phyloP scores from a whole-genome alignment of 225 moss, liverwort and hornwort species.

The Pseudisothecium myosuroides region DNA sequence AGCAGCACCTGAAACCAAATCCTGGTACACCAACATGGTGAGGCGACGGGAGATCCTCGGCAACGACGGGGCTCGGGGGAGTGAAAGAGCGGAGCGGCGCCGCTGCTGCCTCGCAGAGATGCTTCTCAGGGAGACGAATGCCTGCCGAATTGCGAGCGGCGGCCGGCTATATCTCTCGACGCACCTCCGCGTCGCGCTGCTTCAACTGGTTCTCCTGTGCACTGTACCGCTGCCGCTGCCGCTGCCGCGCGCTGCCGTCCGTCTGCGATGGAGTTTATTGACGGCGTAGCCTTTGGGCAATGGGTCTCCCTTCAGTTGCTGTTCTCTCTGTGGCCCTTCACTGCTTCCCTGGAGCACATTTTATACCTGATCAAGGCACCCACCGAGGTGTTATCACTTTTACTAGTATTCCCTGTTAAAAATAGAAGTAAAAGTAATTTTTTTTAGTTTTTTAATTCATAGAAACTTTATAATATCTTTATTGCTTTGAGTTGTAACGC shows the following conservation, averaged over 20 bases:
- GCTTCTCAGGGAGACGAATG: neutral
- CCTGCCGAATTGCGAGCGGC: neutral
- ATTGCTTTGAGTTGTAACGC: rapidly evolving
- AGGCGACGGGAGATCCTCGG: neutral
- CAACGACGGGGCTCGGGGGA: neutral
- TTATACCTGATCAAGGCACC: too few relatives aligned
- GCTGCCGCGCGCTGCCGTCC: neutral
- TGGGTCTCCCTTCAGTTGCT: neutral
- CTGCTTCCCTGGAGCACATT: too few relatives aligned
- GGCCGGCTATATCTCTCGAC: neutral
- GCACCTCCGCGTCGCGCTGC: neutral
- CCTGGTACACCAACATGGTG: conserved; percentile 44
- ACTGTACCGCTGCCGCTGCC: neutral
- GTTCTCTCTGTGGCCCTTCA: neutral
- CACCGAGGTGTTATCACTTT: too few relatives aligned
- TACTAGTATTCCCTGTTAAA: too few relatives aligned
- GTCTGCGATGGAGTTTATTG: neutral
- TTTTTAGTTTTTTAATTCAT: too few relatives aligned
- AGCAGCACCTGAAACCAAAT: conserved; percentile 29
- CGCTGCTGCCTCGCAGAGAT: neutral
- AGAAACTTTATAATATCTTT: too few relatives aligned
- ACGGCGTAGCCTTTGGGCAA: too few relatives aligned
- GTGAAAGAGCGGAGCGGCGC: neutral
- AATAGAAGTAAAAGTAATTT: too few relatives aligned
- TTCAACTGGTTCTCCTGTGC: too few relatives aligned